These are phyloP conservation scores for Candida tetrigidarum DNA, from an alignment of 1,139 yeast genomes.

Conservation along the genomic window DNA sequence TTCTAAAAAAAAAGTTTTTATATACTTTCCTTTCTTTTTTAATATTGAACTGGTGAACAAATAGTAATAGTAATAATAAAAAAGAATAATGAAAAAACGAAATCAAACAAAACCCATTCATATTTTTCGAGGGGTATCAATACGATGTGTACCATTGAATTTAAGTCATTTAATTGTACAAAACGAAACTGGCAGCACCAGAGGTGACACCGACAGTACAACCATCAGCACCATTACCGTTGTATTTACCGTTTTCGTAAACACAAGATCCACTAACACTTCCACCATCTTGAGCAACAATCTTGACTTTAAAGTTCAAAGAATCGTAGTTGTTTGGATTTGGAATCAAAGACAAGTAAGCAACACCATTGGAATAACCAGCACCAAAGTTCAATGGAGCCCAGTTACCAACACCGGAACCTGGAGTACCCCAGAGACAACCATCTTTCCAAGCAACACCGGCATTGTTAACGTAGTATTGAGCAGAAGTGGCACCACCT, in stretches of 20 bases:
- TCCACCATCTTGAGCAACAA: slow-evolving; percentile 61
- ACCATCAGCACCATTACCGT: slow-evolving; percentile 69
- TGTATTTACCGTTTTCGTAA: slow-evolving; percentile 66
- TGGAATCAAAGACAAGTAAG: slow-evolving; percentile 79
- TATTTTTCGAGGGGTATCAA: too few species aligned
- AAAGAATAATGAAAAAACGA: neutral
- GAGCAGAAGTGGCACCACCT: slow-evolving; percentile 72
- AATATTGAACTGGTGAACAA: too few species aligned
- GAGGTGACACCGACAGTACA: slow-evolving; percentile 74
- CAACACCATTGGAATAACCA: slow-evolving; percentile 62
- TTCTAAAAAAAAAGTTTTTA: too few species aligned
- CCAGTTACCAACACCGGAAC: slow-evolving; percentile 80
- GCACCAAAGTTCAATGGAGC: slow-evolving; percentile 83
- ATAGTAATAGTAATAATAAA: too few species aligned
- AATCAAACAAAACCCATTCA: too few species aligned
- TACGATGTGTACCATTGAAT: too few species aligned
- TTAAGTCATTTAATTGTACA: slow-evolving; percentile 33
- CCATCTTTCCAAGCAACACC: slow-evolving; percentile 77
- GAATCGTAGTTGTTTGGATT: slow-evolving; percentile 72
- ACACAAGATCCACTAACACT: slow-evolving; percentile 62
- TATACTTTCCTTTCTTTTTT: too few species aligned
- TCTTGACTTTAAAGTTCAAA: slow-evolving; percentile 70
- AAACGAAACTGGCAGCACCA: slow-evolving; percentile 72
- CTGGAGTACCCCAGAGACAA: slow-evolving; percentile 73
- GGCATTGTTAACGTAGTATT: slow-evolving; percentile 81